Conservation (phyloP, 768 basidiomycete species). For the Kwoniella sp. region DNA sequence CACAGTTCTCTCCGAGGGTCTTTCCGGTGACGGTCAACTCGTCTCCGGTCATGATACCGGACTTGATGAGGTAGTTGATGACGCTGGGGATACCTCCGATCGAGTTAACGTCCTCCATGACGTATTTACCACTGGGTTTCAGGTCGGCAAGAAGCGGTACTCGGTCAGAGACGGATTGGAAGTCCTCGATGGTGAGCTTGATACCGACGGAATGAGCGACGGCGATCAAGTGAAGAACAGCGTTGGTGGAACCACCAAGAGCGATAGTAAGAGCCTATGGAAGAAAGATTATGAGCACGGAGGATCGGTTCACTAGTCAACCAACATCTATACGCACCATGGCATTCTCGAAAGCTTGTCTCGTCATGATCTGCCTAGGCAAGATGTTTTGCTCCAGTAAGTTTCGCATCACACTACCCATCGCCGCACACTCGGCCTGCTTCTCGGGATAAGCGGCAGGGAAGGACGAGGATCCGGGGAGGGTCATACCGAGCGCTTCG, state of each 20-base stretch:
- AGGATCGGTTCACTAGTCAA: too few species aligned
- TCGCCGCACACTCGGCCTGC: constrained; percentile 73
- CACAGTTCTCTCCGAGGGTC: constrained; percentile 85
- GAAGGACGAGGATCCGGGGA: constrained; percentile 96
- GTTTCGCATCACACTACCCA: constrained; percentile 81
- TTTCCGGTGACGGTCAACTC: constrained; percentile 89
- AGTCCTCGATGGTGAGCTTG: constrained; percentile 83
- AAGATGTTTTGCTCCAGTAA: constrained; percentile 88
- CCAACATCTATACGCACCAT: constrained; percentile 64
- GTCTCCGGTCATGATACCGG: constrained; percentile 85
- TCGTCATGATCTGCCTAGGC: constrained; percentile 95
- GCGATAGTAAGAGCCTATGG: constrained; percentile 89
- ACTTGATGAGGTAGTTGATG: constrained; percentile 78
- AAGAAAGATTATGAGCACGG: constrained; percentile 4
- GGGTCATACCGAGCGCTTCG: constrained; percentile 92
- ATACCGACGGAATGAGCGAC: constrained; percentile 95
- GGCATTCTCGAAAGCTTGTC: constrained; percentile 94
- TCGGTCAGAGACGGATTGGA: constrained; percentile 89
- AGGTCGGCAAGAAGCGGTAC: constrained; percentile 93
- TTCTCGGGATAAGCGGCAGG: constrained; percentile 93
- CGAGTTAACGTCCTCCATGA: constrained; percentile 96
- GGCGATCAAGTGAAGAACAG: constrained; percentile 93
- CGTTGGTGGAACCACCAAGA: constrained; percentile 96
- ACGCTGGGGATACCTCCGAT: constrained; percentile 95
- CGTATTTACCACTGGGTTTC: constrained; percentile 96